Base-by-base conservation (phyloP, 2,329 filamentous ascomycete species). In the Dactylellina sp. region DNA sequence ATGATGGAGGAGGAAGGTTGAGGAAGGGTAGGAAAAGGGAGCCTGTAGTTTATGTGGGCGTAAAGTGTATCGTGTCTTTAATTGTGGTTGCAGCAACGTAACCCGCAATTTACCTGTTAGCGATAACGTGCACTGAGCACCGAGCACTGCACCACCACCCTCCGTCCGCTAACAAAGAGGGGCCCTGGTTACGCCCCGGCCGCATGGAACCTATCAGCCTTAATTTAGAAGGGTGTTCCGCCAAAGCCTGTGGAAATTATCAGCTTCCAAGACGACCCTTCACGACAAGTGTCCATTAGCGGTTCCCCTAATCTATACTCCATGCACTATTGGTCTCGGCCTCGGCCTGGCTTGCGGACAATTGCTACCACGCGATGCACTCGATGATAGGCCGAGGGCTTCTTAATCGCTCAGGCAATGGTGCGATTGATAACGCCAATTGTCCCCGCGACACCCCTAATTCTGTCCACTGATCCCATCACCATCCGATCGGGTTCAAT, bases 11-110 rank as follows among this genome's bases (percentile, higher is more conserved):
- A 24, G 60, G 39, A 35, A 49, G 28, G 47, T 25, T 46, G 39
- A 59, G 22, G 60, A 7, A 37, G 18, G 32, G 24, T 6, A 44
- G 22, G 35, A n/a, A 44, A 20, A 56, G 7, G 22, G n/a, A 44
- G 35, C 59, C 25, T 49, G 46, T 32, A 46, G 62, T 40, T 35
- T n/a, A 14, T 32, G 20, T 14, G 24, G 42, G 28, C 32, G 47
- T 60, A 55, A 71, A 63, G 65, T 62, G 68, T 72, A 72, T 72
- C 68, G 68, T 72, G 68, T 64, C 68, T 72, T 72, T 42, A 65
- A 72, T 46, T 61, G 55, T 55, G 63, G 63, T 53, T 44, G 64
- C 49, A 49, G 56, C 56, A 39, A 46, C 47, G 55, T 52, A 61
- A 70, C 60, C 42, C 47, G 49, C 64, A 53, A 61, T 47, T 25